Percentiles rank a stretch among this genome's conserved stretches.
These are phyloP conservation scores for Fraxinus cuspidata DNA, from an alignment of 257 asterid species.

Conservation along the genomic window DNA sequence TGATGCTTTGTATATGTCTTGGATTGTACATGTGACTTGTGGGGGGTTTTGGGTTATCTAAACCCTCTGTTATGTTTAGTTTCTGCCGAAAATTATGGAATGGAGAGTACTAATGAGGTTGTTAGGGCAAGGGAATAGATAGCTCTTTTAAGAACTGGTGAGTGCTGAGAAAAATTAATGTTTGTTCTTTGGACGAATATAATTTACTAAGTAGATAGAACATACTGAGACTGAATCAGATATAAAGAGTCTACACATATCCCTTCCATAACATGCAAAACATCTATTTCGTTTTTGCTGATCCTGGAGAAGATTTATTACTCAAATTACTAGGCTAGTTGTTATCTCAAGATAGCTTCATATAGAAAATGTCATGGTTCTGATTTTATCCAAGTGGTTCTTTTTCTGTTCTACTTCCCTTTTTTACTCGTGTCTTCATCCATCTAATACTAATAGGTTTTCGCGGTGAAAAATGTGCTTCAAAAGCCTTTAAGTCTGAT, in stretches of 20 bases:
- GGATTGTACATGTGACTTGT: slow-evolving; percentile 7
- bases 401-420: background rate
- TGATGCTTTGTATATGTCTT: slow-evolving; percentile 6
- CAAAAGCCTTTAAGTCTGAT: slow-evolving; percentile 95
- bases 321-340: background rate
- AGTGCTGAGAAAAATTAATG: slow-evolving; percentile 6
- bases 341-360: background rate
- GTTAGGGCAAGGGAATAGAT: background rate
- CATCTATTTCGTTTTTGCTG: background rate
- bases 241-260: background rate
- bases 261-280: background rate
- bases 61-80: background rate
- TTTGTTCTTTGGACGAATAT: background rate
- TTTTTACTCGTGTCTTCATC: slow-evolving; percentile 8
- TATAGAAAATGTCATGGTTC: slow-evolving; percentile 9
- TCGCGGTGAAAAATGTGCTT: slow-evolving; percentile 97
- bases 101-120: background rate
- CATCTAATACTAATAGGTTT: slow-evolving; percentile 52
- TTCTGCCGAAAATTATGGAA: slow-evolving; percentile 16
- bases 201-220: background rate
- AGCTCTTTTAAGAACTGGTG: background rate
- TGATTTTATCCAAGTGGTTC: background rate
- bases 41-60: slow-evolving; percentile 8
- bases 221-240: background rate
- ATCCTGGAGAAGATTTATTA: background rate